Evolutionary conservation across 2,329 filamentous ascomycete genomes (phyloP), one percentile per base, ranked within the genome.

Genomic region (Chaetomium strumarium): DNA sequence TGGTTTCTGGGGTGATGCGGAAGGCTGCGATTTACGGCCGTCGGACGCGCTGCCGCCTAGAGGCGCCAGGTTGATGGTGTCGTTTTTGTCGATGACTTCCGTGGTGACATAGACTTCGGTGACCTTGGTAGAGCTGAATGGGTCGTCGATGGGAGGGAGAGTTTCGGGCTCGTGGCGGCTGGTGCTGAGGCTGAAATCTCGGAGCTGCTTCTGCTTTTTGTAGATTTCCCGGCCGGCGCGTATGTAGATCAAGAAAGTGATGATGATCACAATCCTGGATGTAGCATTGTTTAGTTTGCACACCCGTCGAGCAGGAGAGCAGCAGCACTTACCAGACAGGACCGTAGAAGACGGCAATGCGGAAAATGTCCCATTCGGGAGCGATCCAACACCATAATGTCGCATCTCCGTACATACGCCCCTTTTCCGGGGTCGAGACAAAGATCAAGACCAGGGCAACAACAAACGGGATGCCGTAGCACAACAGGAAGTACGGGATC

Each of bases 351-450:
- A 82, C 78, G 3, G 80, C 79, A 52, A 93, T 83, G 37, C 88
- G 84, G 67, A 88, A 80, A 53, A 84, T 77, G 51, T 88, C 84
- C 79, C 84, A 90, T 5, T 79, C 69, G 2, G 71, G 64, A 2
- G 76, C 72, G 16, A 93, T 75, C 88, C 88, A 93, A 65, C 89
- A 95, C 89, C 88, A 95, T 19, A 93, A 69, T 1, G 79, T 81
- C 29, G 88, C 88, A 60, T 86, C 77, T 1, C 88, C 88, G 64
- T 91, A 90, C 48, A 92, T 77, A 3, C 74, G 77, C 5, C 80
- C 80, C 20, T 73, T 69, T 0, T 65, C 61, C n/a, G 66, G 58
- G 5, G 43, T 75, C 75, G 52, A 72, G 49, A 90, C 70, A 52
- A 88, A 86, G 49, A 90, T 72, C 62, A 83, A 90, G 7, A 75